Percentiles rank a stretch among this genome's conserved stretches.
These are phyloP conservation scores for Pythium utonaiense DNA, from an alignment of 352 stramenopile species.

Conservation along the genomic window DNA sequence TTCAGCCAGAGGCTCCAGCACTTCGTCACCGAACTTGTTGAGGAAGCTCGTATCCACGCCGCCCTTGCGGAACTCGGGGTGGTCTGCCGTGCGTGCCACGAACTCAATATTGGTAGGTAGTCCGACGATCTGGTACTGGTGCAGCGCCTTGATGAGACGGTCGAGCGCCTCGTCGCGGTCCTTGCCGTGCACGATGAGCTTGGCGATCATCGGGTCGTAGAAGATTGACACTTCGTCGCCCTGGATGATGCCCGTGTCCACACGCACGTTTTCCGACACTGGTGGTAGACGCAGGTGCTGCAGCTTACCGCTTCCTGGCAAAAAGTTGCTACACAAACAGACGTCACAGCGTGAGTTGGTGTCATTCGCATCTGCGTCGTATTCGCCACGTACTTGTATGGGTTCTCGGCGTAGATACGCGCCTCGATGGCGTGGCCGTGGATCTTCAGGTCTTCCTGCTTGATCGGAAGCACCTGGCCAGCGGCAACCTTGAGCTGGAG, in stretches of 20 bases:
- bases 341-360: constrained; percentile 54
- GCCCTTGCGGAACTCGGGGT: constrained; percentile 87
- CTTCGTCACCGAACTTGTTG: constrained; percentile 84
- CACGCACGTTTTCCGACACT: constrained; percentile 66
- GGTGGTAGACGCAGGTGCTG: constrained; percentile 78
- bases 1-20: constrained; percentile 54
- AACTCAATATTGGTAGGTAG: constrained; percentile 95
- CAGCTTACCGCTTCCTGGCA: constrained; percentile 88
- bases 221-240: constrained; percentile 91
- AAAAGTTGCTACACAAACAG: constrained; percentile 64
- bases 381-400: constrained; percentile 62
- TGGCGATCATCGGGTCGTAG: constrained; percentile 94
- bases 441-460: constrained; percentile 84
- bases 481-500: constrained; percentile 93
- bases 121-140: constrained; percentile 91
- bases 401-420: constrained; percentile 94
- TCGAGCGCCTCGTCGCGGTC: constrained; percentile 81
- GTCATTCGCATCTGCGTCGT: constrained; percentile 92
- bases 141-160: constrained; percentile 78
- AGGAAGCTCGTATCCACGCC: constrained; percentile 93
- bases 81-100: constrained; percentile 83
- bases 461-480: constrained; percentile 87
- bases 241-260: constrained; percentile 89
- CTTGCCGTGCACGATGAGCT: constrained; percentile 90
- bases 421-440: constrained; percentile 91